Evolutionary conservation across 495 filamentous ascomycete species (phyloP).

Genomic region (Trichoderma erinaceum): DNA sequence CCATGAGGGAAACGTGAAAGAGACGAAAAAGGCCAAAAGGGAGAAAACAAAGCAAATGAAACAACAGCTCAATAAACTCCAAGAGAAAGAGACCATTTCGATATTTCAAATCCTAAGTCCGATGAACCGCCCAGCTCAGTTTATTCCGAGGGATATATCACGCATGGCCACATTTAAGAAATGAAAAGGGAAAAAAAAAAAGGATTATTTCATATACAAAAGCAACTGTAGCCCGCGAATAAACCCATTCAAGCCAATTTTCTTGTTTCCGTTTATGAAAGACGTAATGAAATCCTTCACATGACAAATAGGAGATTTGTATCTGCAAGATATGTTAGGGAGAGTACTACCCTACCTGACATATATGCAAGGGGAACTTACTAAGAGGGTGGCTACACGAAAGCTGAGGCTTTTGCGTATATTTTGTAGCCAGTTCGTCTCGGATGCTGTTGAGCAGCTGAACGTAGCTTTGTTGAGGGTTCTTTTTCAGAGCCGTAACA

Average conservation of each 20-base stretch:
- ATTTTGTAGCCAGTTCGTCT: conserved; percentile 81
- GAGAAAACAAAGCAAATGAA: neutral
- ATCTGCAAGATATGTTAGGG: conserved; percentile 29
- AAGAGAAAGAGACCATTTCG: neutral
- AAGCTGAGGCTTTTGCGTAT: conserved; percentile 93
- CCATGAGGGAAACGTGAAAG: neutral
- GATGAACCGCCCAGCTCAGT: conserved; percentile 1
- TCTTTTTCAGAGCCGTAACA: conserved; percentile 88
- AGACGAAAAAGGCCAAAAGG: neutral
- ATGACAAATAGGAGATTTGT: conserved; percentile 48
- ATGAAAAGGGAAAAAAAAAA: neutral
- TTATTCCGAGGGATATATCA: neutral
- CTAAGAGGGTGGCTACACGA: conserved; percentile 94
- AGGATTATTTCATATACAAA: neutral
- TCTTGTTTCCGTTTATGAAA: neutral
- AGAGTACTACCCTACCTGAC: conserved; percentile 15
- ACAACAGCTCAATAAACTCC: neutral
- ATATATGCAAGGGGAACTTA: conserved; percentile 34
- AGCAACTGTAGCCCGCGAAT: neutral
- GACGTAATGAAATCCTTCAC: conserved; percentile 24
- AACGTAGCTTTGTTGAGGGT: conserved; percentile 96
- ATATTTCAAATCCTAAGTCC: neutral
- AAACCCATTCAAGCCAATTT: neutral
- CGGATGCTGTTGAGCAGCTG: conserved; percentile 93
- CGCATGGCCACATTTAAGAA: neutral